phyloP scores from a whole-genome alignment of 495 filamentous ascomycete species.

The Neurospora sp. region DNA sequence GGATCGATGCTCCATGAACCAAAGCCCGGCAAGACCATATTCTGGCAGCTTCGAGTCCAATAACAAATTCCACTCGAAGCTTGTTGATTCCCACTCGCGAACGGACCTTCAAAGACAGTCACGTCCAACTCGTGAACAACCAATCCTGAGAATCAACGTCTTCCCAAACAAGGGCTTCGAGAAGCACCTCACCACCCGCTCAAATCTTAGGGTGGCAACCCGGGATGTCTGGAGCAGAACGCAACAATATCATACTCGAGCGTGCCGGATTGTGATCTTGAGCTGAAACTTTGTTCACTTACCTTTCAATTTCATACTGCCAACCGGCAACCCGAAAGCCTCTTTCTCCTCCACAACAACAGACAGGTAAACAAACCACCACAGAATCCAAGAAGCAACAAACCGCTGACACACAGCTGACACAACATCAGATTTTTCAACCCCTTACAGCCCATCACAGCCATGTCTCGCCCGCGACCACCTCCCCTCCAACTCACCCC shows the following conservation, averaged over 20 bases:
- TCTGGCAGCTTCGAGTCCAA: not conserved
- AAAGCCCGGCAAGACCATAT: not conserved
- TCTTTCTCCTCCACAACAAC: not conserved
- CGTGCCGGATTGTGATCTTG: not conserved
- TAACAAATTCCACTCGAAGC: no score
- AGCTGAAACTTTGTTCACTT: not conserved
- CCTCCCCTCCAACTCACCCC: not conserved
- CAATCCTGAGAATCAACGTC: not conserved
- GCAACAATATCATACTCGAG: not conserved
- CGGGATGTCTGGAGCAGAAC: not conserved
- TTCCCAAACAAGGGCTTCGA: not conserved
- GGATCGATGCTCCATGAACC: not conserved
- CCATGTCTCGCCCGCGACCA: not conserved
- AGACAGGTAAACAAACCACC: not conserved
- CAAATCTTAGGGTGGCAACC: no score
- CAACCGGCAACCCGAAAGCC: not conserved
- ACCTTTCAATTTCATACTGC: not conserved
- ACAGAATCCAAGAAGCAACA: not conserved
- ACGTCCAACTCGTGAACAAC: not conserved
- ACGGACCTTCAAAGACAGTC: not conserved
- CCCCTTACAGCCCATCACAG: not conserved
- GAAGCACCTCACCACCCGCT: not conserved
- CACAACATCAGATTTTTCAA: not conserved
- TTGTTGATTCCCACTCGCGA: not conserved
- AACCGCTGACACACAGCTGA: not conserved